Conservation (phyloP, 2,329 filamentous ascomycete species). For the Fusarium aywerte region DNA sequence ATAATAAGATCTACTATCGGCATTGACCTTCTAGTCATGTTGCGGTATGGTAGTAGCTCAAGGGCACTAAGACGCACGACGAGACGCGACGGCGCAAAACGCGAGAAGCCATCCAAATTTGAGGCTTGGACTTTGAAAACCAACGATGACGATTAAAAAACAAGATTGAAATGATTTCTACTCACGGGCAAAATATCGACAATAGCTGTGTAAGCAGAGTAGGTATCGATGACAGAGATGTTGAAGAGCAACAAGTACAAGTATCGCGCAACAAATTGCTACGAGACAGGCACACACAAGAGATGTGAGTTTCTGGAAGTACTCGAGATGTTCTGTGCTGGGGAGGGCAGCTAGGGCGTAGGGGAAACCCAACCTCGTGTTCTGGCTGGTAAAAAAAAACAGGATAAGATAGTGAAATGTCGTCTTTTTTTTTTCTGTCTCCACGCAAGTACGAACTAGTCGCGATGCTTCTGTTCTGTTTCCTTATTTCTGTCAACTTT, state of each 20-base stretch:
- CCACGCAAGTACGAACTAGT: constrained; percentile 33
- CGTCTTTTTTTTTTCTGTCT: constrained; percentile 23
- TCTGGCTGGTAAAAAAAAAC: constrained; percentile 36
- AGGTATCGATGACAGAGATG: constrained; percentile 3
- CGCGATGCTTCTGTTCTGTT: constrained; percentile 2
- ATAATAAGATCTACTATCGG: background rate
- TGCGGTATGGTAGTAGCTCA: background rate
- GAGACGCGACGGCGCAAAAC: constrained; percentile 34
- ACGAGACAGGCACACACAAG: constrained; percentile 45
- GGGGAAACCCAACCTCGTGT: constrained; percentile 27
- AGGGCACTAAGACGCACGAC: background rate
- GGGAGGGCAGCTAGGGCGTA: constrained; percentile 30
- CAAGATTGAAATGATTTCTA: constrained; percentile 39
- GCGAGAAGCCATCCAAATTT: constrained; percentile 28
- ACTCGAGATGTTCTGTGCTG: constrained; percentile 40
- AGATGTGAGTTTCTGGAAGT: constrained; percentile 38
- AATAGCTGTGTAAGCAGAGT: constrained; percentile 43
- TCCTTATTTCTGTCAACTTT: background rate
- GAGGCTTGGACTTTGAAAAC: constrained; percentile 15
- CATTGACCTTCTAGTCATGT: background rate
- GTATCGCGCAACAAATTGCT: constrained; percentile 40
- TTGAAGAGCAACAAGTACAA: constrained; percentile 42
- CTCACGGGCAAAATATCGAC: constrained; percentile 52
- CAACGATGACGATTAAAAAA: constrained; percentile 25
- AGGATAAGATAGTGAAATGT: constrained; percentile 23